Evolutionary conservation across 2,329 filamentous ascomycete species (phyloP).

Genomic region (Albifimbria verrucaria): DNA sequence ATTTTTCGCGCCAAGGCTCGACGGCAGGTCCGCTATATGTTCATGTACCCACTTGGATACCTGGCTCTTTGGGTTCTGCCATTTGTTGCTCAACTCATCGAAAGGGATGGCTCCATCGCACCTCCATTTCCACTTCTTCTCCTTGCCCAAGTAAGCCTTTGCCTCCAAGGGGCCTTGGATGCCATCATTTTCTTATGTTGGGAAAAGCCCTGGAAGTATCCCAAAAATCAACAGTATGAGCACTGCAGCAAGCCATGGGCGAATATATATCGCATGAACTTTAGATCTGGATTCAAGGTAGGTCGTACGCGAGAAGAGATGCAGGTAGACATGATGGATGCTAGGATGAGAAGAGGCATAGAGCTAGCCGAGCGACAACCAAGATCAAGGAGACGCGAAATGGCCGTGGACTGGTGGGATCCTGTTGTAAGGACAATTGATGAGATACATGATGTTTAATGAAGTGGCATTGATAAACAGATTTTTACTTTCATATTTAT

Average conservation of each 20-base stretch:
- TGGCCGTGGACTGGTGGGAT: slow-evolving; percentile 27
- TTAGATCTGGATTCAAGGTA: neutral
- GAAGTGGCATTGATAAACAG: no score
- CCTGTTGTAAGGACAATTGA: no score
- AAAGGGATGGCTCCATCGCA: neutral
- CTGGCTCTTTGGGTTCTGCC: neutral
- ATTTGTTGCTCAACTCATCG: neutral
- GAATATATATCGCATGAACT: neutral
- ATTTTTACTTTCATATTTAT: no score
- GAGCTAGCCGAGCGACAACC: slow-evolving; percentile 28
- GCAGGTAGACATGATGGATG: neutral
- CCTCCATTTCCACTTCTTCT: neutral
- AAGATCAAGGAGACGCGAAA: slow-evolving; percentile 9
- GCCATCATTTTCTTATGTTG: neutral
- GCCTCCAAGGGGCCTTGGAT: neutral
- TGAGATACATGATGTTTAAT: no score
- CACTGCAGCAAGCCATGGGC: neutral
- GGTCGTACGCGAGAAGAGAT: slow-evolving; percentile 2
- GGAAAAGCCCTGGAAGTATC: slow-evolving; percentile 1
- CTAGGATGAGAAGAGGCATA: neutral
- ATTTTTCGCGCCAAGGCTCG: neutral
- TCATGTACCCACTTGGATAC: neutral
- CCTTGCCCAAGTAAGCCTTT: neutral
- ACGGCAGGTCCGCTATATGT: slow-evolving; percentile 1
- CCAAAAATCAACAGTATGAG: neutral